Evolutionary conservation across 441 rosid genomes (phyloP).

Genomic region (Sinapis alba): DNA sequence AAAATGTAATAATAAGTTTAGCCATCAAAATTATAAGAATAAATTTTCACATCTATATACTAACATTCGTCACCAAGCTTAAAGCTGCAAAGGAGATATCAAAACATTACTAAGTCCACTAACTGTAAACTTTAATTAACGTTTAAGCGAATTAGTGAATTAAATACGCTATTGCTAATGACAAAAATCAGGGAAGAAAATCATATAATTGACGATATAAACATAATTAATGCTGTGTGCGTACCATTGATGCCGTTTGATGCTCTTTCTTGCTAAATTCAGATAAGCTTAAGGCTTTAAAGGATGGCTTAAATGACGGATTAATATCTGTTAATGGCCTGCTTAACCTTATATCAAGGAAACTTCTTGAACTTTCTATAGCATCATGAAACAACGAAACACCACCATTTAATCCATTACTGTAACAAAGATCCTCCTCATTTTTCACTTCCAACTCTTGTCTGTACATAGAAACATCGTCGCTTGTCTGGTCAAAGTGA

Average conservation of each 20-base stretch:
- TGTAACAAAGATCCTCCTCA: conserved; percentile 40
- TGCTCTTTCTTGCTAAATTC: conserved; percentile 59
- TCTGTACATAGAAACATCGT: conserved; percentile 45
- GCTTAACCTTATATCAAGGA: conserved; percentile 45
- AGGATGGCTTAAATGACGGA: conserved; percentile 49
- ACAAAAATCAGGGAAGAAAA: not conserved
- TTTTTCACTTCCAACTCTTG: conserved; percentile 38
- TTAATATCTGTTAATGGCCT: conserved; percentile 52
- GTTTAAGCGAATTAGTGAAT: not conserved
- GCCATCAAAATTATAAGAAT: not conserved
- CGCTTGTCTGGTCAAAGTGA: conserved; percentile 44
- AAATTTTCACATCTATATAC: not conserved
- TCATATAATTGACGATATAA: conserved; percentile 10
- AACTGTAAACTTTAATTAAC: not conserved
- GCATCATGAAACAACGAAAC: conserved; percentile 40
- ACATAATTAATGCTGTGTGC: conserved; percentile 20
- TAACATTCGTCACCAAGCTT: not conserved
- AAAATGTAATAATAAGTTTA: not conserved
- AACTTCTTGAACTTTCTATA: conserved; percentile 41
- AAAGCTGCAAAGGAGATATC: not conserved
- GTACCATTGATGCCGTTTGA: conserved; percentile 47
- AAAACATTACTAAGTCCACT: not conserved
- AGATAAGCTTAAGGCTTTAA: conserved; percentile 50
- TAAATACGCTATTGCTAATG: not conserved
- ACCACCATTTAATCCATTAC: conserved; percentile 41